Evolutionary conservation across 129 eudicot species (phyloP).

Genomic region (Cynara cardunculus): DNA sequence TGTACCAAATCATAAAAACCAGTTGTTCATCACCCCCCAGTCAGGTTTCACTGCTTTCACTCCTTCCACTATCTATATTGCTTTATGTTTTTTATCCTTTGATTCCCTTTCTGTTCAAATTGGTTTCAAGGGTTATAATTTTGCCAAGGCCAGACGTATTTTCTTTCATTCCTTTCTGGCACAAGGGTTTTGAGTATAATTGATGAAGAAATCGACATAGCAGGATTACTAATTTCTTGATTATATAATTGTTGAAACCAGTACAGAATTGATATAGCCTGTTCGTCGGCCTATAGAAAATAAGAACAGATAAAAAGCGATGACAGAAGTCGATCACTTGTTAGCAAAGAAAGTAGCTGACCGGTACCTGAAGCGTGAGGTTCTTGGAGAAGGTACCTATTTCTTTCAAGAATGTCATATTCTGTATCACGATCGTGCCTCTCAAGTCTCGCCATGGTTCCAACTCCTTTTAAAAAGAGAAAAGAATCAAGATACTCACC

Average conservation of each 20-base stretch:
- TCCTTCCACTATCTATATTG: background rate
- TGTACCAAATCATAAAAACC: background rate
- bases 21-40: background rate
- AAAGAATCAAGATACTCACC: too few species aligned
- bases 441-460: too few species aligned
- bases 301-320: conserved; percentile 9
- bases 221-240: background rate
- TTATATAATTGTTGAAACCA: background rate
- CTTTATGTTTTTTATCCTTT: background rate
- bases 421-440: too few species aligned
- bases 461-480: too few species aligned
- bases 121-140: conserved; percentile 5
- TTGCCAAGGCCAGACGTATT: background rate
- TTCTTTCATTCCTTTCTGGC: background rate
- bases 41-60: background rate
- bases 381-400: conserved; percentile 98
- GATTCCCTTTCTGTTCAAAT: background rate
- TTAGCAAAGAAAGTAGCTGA: conserved; percentile 72
- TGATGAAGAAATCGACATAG: background rate
- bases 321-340: conserved; percentile 57
- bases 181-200: conserved; percentile 9
- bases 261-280: background rate
- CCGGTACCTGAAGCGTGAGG: conserved; percentile 88
- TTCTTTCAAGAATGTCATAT: too few species aligned
- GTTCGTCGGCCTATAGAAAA: background rate